phyloP scores from a whole-genome alignment of 352 stramenopile genomes.

The Pythium biforme region DNA sequence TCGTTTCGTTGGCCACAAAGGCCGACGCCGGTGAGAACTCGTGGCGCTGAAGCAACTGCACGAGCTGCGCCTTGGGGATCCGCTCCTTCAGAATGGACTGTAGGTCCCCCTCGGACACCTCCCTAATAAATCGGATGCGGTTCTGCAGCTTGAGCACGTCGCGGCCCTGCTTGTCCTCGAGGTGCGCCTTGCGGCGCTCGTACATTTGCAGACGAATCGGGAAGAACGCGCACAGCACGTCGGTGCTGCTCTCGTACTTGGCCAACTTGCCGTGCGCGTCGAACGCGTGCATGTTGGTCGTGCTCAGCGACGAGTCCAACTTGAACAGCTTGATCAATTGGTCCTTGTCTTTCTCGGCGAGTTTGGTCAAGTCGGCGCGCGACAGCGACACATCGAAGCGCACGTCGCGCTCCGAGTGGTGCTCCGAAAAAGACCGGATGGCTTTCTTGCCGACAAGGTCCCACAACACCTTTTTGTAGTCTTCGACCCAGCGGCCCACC shows the following conservation, averaged over 20 bases:
- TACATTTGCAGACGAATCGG: conserved; percentile 90
- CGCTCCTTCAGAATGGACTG: conserved; percentile 86
- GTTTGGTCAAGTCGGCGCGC: conserved; percentile 81
- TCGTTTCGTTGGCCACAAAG: conserved; percentile 41
- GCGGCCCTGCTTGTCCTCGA: conserved; percentile 77
- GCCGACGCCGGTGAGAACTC: conserved; percentile 48
- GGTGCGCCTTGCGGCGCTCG: conserved; percentile 71
- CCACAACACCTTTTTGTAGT: conserved; percentile 98
- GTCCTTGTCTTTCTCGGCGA: conserved; percentile 40
- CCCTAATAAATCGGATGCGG: conserved; percentile 97
- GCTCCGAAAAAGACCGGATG: conserved; percentile 93
- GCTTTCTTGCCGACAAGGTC: conserved; percentile 85
- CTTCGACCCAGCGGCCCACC: conserved; percentile 97
- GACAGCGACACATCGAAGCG: conserved; percentile 77
- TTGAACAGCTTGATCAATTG: conserved; percentile 91
- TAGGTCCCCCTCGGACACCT: conserved; percentile 93
- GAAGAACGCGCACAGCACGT: conserved; percentile 95
- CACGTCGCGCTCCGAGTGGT: conserved; percentile 94
- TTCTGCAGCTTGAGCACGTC: conserved; percentile 93
- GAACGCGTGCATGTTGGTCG: conserved; percentile 98
- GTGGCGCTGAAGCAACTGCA: conserved; percentile 48
- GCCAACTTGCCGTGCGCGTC: conserved; percentile 88
- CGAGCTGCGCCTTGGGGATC: conserved; percentile 58
- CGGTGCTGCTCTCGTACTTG: conserved; percentile 89
- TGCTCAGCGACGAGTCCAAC: conserved; percentile 92